Evolutionary conservation across 257 asterid species (phyloP), one percentile per base, ranked within the genome.

Genomic region (Eustoma russellianum): DNA sequence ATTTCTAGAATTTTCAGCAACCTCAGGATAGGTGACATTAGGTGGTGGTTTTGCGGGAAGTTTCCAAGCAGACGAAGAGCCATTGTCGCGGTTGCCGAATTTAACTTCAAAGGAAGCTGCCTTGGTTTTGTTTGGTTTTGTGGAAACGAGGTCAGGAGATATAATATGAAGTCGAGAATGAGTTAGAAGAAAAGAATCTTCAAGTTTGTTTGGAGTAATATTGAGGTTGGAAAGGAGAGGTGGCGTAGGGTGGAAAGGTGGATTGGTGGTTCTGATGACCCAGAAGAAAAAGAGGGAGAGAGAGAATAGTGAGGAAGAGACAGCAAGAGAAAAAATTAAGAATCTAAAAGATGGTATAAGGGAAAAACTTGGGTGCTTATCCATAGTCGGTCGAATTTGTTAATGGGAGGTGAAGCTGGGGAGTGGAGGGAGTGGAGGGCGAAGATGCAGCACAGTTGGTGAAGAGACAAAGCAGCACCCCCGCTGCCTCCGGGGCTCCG

Each of bases 281-380:
- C 89, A 89, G 17, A 71, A 62, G 66, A 74, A 79, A 66, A 75
- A 71, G 60, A 78, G 62, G 6, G 77, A 52, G 44, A 86, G 71
- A 57, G 75, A 74, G 57, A 81, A 43, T 16, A 75, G 2, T 45
- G 81, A 79, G 60, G 75, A 74, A 8, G 74, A 58, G 45, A 83
- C 14, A 0, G 91, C 75, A 64, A 80, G 73, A 33, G 79, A 60
- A 69, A 82, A 70, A 11, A 77, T 72, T 64, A 79, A 18, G 47
- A 69, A 62, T 61, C 71, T 80, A 54, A 79, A 55, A 69, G 89
- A 82, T 56, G 89, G 80, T 56, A 79, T 81, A 45, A 52, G 50
- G 0, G 78, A 71, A 56, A 81, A 83, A 57, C 94, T 79, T 60
- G 61, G 73, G 60, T 78, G 94, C 72, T 73, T 81, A 79, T 90